Evolutionary conservation across 305 asterid species (phyloP).

Genomic region (Ruellia speciosa): DNA sequence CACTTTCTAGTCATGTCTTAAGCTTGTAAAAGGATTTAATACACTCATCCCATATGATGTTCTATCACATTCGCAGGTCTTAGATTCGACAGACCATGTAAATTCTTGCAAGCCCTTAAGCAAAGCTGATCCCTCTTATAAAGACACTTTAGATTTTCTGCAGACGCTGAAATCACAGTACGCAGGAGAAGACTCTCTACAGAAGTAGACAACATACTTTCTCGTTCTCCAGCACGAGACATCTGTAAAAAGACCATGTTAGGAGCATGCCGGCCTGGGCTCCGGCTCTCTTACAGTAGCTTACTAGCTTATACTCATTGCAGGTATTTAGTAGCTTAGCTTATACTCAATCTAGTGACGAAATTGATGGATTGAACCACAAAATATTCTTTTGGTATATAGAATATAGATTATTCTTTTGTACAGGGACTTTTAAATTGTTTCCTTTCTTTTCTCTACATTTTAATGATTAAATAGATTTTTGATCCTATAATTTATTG

Average conservation of each 20-base stretch:
- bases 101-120: conserved; percentile 92
- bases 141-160: conserved; percentile 69
- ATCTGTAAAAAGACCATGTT: background rate
- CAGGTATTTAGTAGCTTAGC: no score
- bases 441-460: no score
- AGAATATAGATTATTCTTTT: no score
- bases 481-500: no score
- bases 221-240: background rate
- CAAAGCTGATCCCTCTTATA: conserved; percentile 82
- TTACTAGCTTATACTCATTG: no score
- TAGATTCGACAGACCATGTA: conserved; percentile 94
- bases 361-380: no score
- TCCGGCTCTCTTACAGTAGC: no score
- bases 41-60: conserved; percentile 1
- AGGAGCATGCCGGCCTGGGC: no score
- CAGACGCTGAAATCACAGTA: conserved; percentile 60
- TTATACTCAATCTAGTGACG: no score
- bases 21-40: conserved; percentile 4
- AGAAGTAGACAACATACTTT: conserved; percentile 5
- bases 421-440: no score
- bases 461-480: no score
- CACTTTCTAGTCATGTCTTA: background rate
- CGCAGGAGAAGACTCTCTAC: conserved; percentile 24
- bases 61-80: conserved; percentile 48
- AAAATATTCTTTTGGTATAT: no score